These are phyloP conservation scores for Medicago arabica DNA, from an alignment of 306 rosid genomes.

Conservation along the genomic window DNA sequence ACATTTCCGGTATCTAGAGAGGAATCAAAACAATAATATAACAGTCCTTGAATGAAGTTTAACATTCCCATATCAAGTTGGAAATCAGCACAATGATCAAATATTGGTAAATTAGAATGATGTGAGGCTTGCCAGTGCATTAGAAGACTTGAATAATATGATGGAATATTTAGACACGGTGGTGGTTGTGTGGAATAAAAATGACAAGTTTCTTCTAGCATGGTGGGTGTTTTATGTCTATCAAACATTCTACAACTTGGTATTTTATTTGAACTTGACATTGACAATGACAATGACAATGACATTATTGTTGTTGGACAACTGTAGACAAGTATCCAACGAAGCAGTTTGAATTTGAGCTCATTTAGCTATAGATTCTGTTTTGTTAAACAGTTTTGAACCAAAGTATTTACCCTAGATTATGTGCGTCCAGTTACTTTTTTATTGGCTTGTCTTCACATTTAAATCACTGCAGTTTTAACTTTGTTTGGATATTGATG, in stretches of 20 bases:
- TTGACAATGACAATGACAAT: too few species aligned
- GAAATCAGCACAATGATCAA: slow-evolving; percentile 41
- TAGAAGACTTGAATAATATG: background rate
- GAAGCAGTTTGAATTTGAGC: background rate
- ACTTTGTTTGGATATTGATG: background rate
- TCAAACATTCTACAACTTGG: slow-evolving; percentile 9
- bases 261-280: background rate
- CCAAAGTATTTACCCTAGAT: background rate
- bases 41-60: background rate
- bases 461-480: background rate
- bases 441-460: too few species aligned
- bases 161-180: background rate
- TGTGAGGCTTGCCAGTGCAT: slow-evolving; percentile 26
- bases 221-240: background rate
- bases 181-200: background rate
- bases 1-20: too few species aligned
- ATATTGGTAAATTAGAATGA: background rate
- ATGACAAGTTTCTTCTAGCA: slow-evolving; percentile 7
- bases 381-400: slow-evolving; percentile 3
- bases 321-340: background rate
- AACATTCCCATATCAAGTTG: slow-evolving; percentile 14
- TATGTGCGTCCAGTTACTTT: background rate
- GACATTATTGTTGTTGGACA: slow-evolving; percentile 8
- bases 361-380: background rate
- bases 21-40: background rate